Base-by-base conservation (phyloP, 2,329 filamentous ascomycete genomes). In the Metarhizium sp. region DNA sequence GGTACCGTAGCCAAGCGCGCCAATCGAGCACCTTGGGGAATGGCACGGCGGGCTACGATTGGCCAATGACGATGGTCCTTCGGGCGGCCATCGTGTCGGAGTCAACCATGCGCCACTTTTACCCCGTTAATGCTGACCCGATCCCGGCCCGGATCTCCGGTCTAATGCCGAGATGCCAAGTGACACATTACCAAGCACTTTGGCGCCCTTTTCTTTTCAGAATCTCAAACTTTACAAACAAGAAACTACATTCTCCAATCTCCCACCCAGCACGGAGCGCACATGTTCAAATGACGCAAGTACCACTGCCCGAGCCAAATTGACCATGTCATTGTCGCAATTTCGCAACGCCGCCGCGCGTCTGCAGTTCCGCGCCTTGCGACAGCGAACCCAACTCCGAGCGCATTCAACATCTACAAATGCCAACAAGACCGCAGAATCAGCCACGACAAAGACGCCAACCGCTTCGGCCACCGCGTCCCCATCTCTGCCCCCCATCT, bases 401-500 rank as follows among this genome's bases (percentile, higher is more conserved):
- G 29, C 32, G 8, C 38, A 51, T 2, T 46, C 53, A 11, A 51
- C 47, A 29, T 48, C 25, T 25, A n/a, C 47, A 50, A 25, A 11
- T 25, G 18, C 47, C 38, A 47, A 50, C 36, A 29, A 25, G 14
- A 18, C 45, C 43, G 20, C 51, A 10, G 6, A 38, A 8, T 36
- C 52, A 49, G 18, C 36, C 32, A 25, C 54, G n/a, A 14, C 32
- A 47, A 52, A 49, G 38, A 20, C 54, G 2, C 40, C 52, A 29
- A 34, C 47, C 29, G 32, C 25, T 6, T 38, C 51, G 14, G 18
- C 49, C 45, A n/a, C 10, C 13, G 14, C 45, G 7, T 42, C 50
- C 6, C 25, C 51, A 43, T 32, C 54, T 42, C 10, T 48, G 7
- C 29, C 54, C 38, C 72, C 78, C 2, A 60, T 84, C 45, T 84